phyloP scores from a whole-genome alignment of 352 stramenopile species.

The Peronospora tabacina region DNA sequence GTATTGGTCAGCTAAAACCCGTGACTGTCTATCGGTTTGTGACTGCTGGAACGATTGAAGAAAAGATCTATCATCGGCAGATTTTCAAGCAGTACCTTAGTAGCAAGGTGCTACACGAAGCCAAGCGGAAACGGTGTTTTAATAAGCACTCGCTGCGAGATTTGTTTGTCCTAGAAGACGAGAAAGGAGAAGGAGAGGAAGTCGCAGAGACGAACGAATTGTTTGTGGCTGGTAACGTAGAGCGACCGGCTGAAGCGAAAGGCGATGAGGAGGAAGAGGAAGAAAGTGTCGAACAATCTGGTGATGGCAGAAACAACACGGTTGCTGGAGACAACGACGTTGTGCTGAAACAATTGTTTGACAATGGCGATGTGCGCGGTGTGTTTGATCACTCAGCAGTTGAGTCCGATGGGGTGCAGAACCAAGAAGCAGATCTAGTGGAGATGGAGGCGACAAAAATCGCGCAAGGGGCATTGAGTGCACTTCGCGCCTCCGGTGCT shows the following conservation, averaged over 20 bases:
- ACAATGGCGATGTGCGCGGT: slow-evolving; percentile 84
- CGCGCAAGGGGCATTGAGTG: slow-evolving; percentile 73
- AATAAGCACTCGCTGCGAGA: slow-evolving; percentile 94
- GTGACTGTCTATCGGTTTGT: slow-evolving; percentile 91
- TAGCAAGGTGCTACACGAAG: slow-evolving; percentile 94
- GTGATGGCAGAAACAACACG: slow-evolving; percentile 1
- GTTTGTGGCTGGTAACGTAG: slow-evolving; percentile 83
- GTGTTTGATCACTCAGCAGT: slow-evolving; percentile 95
- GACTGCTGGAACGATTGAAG: slow-evolving; percentile 97
- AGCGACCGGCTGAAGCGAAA: slow-evolving; percentile 42
- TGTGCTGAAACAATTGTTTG: slow-evolving; percentile 88
- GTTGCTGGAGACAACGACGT: slow-evolving; percentile 67
- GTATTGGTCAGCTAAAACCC: slow-evolving; percentile 85
- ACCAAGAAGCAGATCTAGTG: slow-evolving; percentile 87
- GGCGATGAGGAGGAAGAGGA: slow-evolving; percentile 26
- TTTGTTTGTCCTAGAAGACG: slow-evolving; percentile 88
- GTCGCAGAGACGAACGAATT: slow-evolving; percentile 89
- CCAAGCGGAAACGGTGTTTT: slow-evolving; percentile 94
- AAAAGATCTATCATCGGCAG: slow-evolving; percentile 99
- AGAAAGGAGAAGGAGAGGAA: slow-evolving; percentile 45
- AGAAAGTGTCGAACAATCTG: slow-evolving; percentile 6
- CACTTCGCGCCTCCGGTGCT: slow-evolving; percentile 72
- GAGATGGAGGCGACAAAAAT: slow-evolving; percentile 89
- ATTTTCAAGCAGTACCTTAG: slow-evolving; percentile 99
- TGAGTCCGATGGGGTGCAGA: slow-evolving; percentile 79